Conservation (phyloP, 441 rosid species). For the Syzygium malaccense region DNA sequence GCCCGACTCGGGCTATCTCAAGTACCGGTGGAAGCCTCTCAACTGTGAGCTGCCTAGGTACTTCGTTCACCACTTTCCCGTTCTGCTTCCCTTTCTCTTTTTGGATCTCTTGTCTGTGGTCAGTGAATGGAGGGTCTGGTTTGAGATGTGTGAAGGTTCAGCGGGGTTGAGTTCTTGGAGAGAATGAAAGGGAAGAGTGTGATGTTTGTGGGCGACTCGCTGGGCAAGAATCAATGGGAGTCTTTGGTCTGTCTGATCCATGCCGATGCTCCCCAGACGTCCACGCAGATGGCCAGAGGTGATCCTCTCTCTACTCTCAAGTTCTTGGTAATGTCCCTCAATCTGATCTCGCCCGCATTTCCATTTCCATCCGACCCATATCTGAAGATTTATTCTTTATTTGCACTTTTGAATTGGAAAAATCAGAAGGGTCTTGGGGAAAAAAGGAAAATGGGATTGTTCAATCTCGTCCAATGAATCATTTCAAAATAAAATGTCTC, state of each 20-base stretch:
- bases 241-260: conserved; percentile 72
- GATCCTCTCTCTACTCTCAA: conserved; percentile 69
- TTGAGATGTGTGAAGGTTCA: conserved; percentile 29
- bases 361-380: neutral
- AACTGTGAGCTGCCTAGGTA: conserved; percentile 87
- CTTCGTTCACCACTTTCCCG: neutral
- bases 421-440: neutral
- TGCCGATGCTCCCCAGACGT: conserved; percentile 42
- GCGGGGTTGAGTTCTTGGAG: conserved; percentile 57
- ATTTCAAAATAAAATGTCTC: neutral
- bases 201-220: conserved; percentile 89
- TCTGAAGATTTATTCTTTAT: neutral
- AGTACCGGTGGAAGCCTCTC: conserved; percentile 82
- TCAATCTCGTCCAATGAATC: neutral
- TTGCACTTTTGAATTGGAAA: neutral
- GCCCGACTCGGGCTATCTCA: conserved; percentile 82
- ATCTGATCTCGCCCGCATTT: neutral
- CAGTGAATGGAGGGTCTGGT: neutral
- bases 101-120: neutral
- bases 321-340: conserved; percentile 37
- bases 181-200: conserved; percentile 61
- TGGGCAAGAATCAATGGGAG: conserved; percentile 88
- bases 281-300: conserved; percentile 48
- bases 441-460: neutral
- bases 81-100: no score